Conservation (phyloP, 441 rosid species). For the Eutrema salsugineum region DNA sequence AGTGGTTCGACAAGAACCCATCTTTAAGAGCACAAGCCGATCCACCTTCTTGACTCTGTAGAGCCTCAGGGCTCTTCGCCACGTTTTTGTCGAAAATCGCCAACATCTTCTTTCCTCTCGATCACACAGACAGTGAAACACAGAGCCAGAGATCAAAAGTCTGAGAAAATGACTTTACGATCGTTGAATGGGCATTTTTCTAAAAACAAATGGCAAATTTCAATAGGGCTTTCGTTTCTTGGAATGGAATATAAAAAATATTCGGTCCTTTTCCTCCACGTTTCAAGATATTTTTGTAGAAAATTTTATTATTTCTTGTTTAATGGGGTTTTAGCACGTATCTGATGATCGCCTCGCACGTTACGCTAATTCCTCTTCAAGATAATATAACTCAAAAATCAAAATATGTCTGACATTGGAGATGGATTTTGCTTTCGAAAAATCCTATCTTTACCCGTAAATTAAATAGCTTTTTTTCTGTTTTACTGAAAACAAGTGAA, state of each 20-base stretch:
- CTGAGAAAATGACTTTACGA: not conserved
- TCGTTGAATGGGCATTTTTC: constrained; percentile 18
- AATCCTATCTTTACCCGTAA: not conserved
- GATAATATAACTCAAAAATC: not conserved
- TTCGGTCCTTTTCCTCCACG: constrained; percentile 6
- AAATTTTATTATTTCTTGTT: not conserved
- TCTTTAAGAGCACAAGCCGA: constrained; percentile 58
- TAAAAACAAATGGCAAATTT: not conserved
- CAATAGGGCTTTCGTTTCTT: constrained; percentile 1
- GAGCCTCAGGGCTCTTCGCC: constrained; percentile 82
- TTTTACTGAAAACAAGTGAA: not conserved
- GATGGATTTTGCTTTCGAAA: not conserved
- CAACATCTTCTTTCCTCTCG: constrained; percentile 43
- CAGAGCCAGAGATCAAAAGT: constrained; percentile 2
- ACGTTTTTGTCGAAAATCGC: constrained; percentile 86
- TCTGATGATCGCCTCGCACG: not conserved
- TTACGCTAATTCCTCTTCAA: not conserved
- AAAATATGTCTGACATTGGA: no score
- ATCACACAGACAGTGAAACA: not conserved
- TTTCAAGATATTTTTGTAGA: not conserved
- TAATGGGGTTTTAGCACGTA: not conserved
- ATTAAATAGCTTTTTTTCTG: not conserved
- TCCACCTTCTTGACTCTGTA: constrained; percentile 53
- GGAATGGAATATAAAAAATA: constrained; percentile 3
- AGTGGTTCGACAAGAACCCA: constrained; percentile 61